Percentiles rank a stretch among this genome's conserved stretches.
phyloP scores from a whole-genome alignment of 192 early-diverging fungal species.

The Chytriomyces sp. region DNA sequence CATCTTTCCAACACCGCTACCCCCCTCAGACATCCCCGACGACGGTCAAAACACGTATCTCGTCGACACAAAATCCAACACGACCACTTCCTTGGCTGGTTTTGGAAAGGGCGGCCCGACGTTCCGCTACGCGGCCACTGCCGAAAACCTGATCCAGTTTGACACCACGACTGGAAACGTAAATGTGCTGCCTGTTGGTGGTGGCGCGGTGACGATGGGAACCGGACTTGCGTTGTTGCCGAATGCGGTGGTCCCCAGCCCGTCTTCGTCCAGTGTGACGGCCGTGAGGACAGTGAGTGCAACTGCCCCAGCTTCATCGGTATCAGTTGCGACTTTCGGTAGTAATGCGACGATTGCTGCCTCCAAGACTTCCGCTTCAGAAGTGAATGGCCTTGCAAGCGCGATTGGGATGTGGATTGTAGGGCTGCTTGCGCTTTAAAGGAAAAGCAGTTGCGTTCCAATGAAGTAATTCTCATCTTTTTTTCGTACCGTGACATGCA shows the following conservation, averaged over 20 bases:
- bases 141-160: constrained; percentile 3
- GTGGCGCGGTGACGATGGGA: constrained; percentile 8
- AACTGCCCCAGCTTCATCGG: background rate
- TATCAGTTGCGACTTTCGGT: background rate
- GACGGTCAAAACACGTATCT: constrained; percentile 16
- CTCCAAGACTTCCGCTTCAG: too few relatives aligned
- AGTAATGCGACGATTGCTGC: background rate
- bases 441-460: too few relatives aligned
- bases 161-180: constrained; percentile 7
- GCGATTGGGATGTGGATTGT: too few relatives aligned
- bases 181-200: constrained; percentile 9
- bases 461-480: too few relatives aligned
- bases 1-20: too few relatives aligned
- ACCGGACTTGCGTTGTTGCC: constrained; percentile 15
- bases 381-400: too few relatives aligned
- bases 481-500: too few relatives aligned
- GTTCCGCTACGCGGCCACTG: constrained; percentile 15
- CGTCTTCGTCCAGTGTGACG: too few relatives aligned
- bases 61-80: constrained; percentile 24
- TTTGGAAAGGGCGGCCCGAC: constrained; percentile 14
- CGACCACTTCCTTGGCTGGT: constrained; percentile 14
- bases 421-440: too few relatives aligned
- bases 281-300: background rate
- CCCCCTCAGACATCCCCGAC: constrained; percentile 15
- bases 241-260: background rate